These are phyloP conservation scores for Colletotrichum limetticola DNA, from an alignment of 2,329 filamentous ascomycete genomes.

Conservation along the genomic window DNA sequence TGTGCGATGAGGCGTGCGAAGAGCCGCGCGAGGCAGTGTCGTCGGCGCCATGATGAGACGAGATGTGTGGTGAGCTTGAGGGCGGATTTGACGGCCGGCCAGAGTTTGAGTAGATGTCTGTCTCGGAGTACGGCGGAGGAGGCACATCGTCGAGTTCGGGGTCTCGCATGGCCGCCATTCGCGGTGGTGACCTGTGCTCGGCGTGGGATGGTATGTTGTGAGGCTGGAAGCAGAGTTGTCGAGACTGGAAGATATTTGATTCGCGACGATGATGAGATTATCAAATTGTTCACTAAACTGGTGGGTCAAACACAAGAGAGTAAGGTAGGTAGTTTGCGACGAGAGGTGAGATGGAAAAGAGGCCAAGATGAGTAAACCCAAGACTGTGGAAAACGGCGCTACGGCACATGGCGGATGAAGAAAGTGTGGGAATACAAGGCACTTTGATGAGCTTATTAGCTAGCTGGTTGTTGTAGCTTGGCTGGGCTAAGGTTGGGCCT, in stretches of 20 bases:
- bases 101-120: slow-evolving; percentile 63
- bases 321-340: neutral
- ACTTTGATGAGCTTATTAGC: slow-evolving; percentile 21
- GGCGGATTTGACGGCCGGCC: slow-evolving; percentile 37
- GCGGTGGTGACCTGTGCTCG: neutral
- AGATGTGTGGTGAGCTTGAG: slow-evolving; percentile 35
- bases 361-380: slow-evolving; percentile 13
- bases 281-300: neutral
- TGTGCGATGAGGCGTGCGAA: slow-evolving; percentile 48
- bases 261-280: neutral
- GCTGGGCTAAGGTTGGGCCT: slow-evolving; percentile 4
- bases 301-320: neutral
- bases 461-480: slow-evolving; percentile 9
- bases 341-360: neutral
- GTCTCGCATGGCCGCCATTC: slow-evolving; percentile 29
- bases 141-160: slow-evolving; percentile 51
- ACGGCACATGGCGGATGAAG: slow-evolving; percentile 1
- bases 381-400: slow-evolving; percentile 17
- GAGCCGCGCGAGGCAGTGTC: slow-evolving; percentile 50
- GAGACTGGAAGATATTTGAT: neutral
- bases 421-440: slow-evolving; percentile 24
- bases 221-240: neutral
- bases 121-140: slow-evolving; percentile 68
- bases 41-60: slow-evolving; percentile 43
- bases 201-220: neutral